These are phyloP conservation scores for Tetragonia tetragonoides DNA, from an alignment of 148 eudicot genomes.

Conservation along the genomic window DNA sequence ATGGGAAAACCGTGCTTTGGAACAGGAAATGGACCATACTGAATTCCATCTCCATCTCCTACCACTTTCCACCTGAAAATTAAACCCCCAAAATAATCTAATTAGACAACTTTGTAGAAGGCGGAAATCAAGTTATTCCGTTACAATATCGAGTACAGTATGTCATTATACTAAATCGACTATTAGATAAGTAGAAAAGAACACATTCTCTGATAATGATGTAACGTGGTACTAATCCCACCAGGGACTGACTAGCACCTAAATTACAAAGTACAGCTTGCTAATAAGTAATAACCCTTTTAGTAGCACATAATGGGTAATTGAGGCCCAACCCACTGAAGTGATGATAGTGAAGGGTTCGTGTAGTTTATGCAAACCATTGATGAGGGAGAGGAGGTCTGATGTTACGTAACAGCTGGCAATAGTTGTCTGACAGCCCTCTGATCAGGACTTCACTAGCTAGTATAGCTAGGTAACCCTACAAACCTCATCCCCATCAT, in stretches of 20 bases:
- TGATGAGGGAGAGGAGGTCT: not conserved
- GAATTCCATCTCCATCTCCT: slow-evolving; percentile 57
- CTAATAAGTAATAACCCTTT: no score
- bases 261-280: no score
- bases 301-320: no score
- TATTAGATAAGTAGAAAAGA: no score
- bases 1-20: slow-evolving; percentile 69
- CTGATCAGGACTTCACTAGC: slow-evolving; percentile 20
- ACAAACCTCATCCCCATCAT: slow-evolving; percentile 5
- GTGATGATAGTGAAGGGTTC: not conserved
- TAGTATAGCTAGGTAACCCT: slow-evolving; percentile 1
- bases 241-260: no score
- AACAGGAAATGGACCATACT: slow-evolving; percentile 72
- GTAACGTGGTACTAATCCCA: no score
- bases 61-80: slow-evolving; percentile 54
- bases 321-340: not conserved
- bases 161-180: no score
- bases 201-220: no score
- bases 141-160: no score
- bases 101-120: no score
- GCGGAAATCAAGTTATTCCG: no score
- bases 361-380: not conserved
- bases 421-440: slow-evolving; percentile 3
- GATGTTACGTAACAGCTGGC: slow-evolving; percentile 17
- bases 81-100: slow-evolving; percentile 3